phyloP scores from a whole-genome alignment of 2,329 filamentous ascomycete genomes.

The Verticillium alfalfae region DNA sequence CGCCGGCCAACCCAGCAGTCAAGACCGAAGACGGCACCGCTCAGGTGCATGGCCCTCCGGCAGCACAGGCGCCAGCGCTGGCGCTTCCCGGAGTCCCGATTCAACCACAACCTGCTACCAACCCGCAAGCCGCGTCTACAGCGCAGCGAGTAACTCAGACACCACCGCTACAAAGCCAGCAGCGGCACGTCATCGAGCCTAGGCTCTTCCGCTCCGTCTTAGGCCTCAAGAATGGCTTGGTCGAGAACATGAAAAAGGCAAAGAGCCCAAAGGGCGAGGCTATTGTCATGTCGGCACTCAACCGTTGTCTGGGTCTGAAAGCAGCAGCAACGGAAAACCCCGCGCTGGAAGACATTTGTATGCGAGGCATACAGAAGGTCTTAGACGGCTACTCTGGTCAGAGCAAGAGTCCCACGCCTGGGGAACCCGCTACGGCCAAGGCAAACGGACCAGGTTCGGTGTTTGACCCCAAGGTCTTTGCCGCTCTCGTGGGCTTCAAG shows the following conservation, averaged over 20 bases:
- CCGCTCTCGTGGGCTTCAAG: slow-evolving; percentile 38
- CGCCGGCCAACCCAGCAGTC: slow-evolving; percentile 11
- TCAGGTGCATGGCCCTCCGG: neutral
- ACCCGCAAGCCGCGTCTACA: slow-evolving; percentile 3
- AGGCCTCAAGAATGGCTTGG: slow-evolving; percentile 40
- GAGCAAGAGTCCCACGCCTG: slow-evolving; percentile 26
- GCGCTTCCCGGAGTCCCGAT: slow-evolving; percentile 5
- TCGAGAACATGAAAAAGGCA: slow-evolving; percentile 37
- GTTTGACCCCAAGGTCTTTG: slow-evolving; percentile 33
- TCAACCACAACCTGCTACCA: slow-evolving; percentile 7
- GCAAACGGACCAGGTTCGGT: slow-evolving; percentile 9
- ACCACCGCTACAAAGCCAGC: slow-evolving; percentile 7
- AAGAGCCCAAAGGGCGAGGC: slow-evolving; percentile 36
- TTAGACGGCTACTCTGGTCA: slow-evolving; percentile 33
- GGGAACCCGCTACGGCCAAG: slow-evolving; percentile 16
- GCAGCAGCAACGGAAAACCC: slow-evolving; percentile 36
- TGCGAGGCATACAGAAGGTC: slow-evolving; percentile 34
- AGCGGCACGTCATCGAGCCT: slow-evolving; percentile 35
- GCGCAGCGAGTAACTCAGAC: slow-evolving; percentile 7
- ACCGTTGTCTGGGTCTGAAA: slow-evolving; percentile 43
- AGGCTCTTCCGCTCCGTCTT: slow-evolving; percentile 34
- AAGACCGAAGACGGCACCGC: slow-evolving; percentile 13
- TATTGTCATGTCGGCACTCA: slow-evolving; percentile 47
- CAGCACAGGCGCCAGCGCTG: slow-evolving; percentile 1
- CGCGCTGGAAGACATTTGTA: slow-evolving; percentile 40